A percentile compares a stretch with the other conserved stretches of the same genome.
Evolutionary conservation across 2,329 filamentous ascomycete genomes (phyloP).

Genomic region (Beauveria sp.): DNA sequence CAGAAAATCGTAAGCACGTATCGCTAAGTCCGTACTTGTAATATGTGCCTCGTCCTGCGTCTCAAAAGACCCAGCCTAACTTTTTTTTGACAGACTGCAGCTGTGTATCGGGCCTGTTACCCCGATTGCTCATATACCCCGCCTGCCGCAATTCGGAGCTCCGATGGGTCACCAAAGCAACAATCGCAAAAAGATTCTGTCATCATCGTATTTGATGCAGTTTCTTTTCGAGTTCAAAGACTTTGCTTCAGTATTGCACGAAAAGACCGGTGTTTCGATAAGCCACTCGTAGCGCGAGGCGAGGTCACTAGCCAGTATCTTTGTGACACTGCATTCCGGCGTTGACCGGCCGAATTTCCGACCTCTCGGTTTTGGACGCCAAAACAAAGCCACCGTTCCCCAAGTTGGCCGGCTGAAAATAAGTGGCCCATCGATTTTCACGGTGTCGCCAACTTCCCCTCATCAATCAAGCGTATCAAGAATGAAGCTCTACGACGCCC

Average conservation of each 20-base stretch:
- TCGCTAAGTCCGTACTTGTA: not conserved
- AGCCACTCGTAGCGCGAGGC: no score
- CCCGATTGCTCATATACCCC: not conserved
- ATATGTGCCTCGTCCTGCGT: not conserved
- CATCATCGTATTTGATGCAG: not conserved
- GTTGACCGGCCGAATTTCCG: not conserved
- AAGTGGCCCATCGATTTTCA: not conserved
- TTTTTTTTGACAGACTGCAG: not conserved
- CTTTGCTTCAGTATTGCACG: not conserved
- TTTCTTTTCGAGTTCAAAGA: not conserved
- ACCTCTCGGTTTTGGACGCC: not conserved
- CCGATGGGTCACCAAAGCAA: not conserved
- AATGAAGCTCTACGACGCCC: constrained; percentile 54
- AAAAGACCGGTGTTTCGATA: no score
- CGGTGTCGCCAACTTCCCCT: not conserved
- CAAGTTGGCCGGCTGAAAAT: not conserved
- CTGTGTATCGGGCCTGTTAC: not conserved
- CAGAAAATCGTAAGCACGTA: not conserved
- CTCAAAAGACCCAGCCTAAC: not conserved
- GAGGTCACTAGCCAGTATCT: not conserved
- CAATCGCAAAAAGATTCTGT: not conserved
- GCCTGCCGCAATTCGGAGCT: not conserved
- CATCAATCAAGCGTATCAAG: not conserved
- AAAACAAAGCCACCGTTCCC: not conserved
- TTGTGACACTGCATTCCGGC: not conserved